Evolutionary conservation across 202 grass and related monocot species (phyloP), one percentile per base, ranked within the genome.

Genomic region (Eragrostis tef): DNA sequence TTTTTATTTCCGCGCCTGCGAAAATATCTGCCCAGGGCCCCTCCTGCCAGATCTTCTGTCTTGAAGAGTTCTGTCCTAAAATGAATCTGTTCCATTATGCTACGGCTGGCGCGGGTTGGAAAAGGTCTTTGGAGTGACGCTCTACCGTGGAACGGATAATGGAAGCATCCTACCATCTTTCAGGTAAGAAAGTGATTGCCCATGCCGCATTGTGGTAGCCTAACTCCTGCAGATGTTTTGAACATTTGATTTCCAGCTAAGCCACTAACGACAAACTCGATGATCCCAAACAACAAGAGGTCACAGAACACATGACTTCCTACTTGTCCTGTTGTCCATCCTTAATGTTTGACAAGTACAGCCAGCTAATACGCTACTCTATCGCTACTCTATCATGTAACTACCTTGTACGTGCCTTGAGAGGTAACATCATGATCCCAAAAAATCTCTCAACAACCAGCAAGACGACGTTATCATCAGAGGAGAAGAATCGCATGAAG

Each of bases 21-120:
- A 74, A 89, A 86, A 89, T 82, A 89, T 89, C 78, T 85, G 1
- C 34, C 25, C 52, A 7, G 0, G 13, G 0, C 64, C 59, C 21
- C 46, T 16, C 31, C 11, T 45, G 9, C 22, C 21, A 11, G 75
- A 81, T 85, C 64, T 52, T 66, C 1, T 66, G 24, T 71, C 61
- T 57, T 21, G 53, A 21, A 12, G 10, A 57, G 53, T 19, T 0
- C 16, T 57, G 22, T 13, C 20, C 20, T 16, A 22, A 60, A 26
- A 26, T 60, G 22, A 26, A 26, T 26, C 22, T 60, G 20, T 25
- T 46, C 39, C 41, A 11, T 41, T 43, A 0, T 7, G 54, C 3
- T 60, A 0, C 10, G 22, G 12, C 9, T 26, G 8, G 54, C 52
- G 54, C n/a, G n/a, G 6, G 54, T 24, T 22, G 57, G 57, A 5